Evolutionary conservation across 2,329 filamentous ascomycete genomes (phyloP).

Genomic region (Microcyclospora tardicrescens): DNA sequence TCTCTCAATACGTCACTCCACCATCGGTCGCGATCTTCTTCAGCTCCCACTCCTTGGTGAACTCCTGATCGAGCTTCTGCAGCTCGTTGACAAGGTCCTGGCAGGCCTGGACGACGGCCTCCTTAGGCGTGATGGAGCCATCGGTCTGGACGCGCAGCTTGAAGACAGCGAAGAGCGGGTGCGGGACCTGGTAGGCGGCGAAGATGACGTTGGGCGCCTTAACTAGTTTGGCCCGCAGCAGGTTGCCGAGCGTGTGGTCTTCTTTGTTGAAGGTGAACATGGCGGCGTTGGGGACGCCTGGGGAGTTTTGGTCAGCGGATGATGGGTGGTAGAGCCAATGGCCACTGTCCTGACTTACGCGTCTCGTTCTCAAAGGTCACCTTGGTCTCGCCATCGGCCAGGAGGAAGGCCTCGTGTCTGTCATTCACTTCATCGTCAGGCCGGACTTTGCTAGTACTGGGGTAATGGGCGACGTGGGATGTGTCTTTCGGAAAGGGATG

Average conservation of each 20-base stretch:
- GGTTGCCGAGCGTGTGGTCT: conserved; percentile 66
- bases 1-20: conserved; percentile 11
- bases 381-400: conserved; percentile 82
- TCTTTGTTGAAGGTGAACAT: conserved; percentile 95
- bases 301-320: conserved; percentile 1
- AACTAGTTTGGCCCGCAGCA: conserved; percentile 75
- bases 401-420: conserved; percentile 89
- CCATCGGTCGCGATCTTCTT: conserved; percentile 55
- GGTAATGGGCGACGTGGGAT: too few species aligned
- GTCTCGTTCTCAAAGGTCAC: conserved; percentile 80
- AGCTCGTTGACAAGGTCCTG: conserved; percentile 72
- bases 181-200: conserved; percentile 69
- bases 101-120: conserved; percentile 70
- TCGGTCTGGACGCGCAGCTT: conserved; percentile 83
- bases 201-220: conserved; percentile 74
- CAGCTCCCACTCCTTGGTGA: conserved; percentile 83
- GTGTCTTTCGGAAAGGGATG: too few species aligned
- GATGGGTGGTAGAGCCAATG: not conserved
- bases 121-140: conserved; percentile 74
- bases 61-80: conserved; percentile 67
- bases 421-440: conserved; percentile 1
- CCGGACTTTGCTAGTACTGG: too few species aligned
- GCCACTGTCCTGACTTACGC: conserved; percentile 45
- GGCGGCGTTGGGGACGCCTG: conserved; percentile 85
- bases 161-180: conserved; percentile 37